Percentiles rank a stretch among this genome's conserved stretches.
Conservation (phyloP, 129 eudicot species). For the Daucus carota region DH1_v3.0 NC_030389.2:4688501-4689000, state of each 20-base stretch:
- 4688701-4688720: too few relatives aligned
- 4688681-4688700: too few relatives aligned
- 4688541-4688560: too few relatives aligned
- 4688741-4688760: not conserved
- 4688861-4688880: not conserved
- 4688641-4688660: too few relatives aligned
- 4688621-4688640: too few relatives aligned
- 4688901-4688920: not conserved
- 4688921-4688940: not conserved
- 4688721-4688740: too few relatives aligned
- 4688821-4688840: not conserved
- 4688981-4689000: not conserved
- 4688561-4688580: too few relatives aligned
- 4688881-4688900: not conserved
- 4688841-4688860: constrained; percentile 5
- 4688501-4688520: too few relatives aligned
- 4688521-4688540: too few relatives aligned
- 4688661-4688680: too few relatives aligned
- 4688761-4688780: not conserved
- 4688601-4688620: too few relatives aligned
- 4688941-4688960: not conserved
- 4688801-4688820: not conserved
- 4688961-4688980: not conserved
- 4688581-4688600: too few relatives aligned
- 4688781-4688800: not conserved